Base-by-base conservation (phyloP, 192 early-diverging fungal species). In the Umbelopsis vinacea region DNA sequence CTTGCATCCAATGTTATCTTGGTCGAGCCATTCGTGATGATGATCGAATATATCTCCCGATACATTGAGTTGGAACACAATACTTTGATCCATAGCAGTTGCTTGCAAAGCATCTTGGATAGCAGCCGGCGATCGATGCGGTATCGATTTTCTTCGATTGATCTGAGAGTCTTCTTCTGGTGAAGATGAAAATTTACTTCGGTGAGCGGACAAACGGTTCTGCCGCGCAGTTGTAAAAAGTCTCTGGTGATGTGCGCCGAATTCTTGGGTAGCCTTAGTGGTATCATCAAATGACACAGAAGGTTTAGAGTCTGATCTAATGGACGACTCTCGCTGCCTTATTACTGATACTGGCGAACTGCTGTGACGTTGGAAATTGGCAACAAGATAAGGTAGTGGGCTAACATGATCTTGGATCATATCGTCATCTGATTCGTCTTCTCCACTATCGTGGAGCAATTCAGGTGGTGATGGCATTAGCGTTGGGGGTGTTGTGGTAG, bases 381-480 rank as follows among this genome's bases (percentile, higher is more conserved):
- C 29, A 19, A 50, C 5, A 50, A 50, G 48, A 19, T 47, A 52
- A 48, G 55, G 70, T 47, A 53, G 22, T 52, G 43, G 40, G 45
- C 71, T 33, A 43, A 52, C 29, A 29, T 66, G 67, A 52, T 66
- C 45, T n/a, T 69, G 68, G 46, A 57, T 66, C 3, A 43, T 33
- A 35, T 77, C 75, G 1, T 69, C 75, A 37, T 57, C 71, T 45
- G 63, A 68, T 38, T 76, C 75, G 35, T 78, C 77, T 29, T 76
- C 75, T 35, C 72, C 76, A 63, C 71, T 77, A 57, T 77, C 76
- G n/a, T 73, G 71, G 15, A 77, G 46, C 26, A 77, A 63, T 52
- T 77, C 76, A 22, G 76, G 72, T 54, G 72, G 77, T n/a, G 72
- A 74, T 12, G 46, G 33, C 52, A 75, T 75, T 63, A 63, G 33